Evolutionary conservation across 345 rosid species (phyloP).

Genomic region (Carallia pectinifolia): DNA sequence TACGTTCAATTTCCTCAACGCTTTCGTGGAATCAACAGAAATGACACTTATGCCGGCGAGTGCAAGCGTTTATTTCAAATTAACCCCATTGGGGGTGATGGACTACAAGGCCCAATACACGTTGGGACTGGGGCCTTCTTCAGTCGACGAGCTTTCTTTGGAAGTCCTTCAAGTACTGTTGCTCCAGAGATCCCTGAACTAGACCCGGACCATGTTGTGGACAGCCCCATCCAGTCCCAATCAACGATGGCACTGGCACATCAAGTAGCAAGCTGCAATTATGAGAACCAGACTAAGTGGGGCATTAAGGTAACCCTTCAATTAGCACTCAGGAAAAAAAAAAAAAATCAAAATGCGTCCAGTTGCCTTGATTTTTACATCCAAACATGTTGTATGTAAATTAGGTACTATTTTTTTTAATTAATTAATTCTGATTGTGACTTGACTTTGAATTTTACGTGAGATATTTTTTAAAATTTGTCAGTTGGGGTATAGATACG

Average conservation of each 20-base stretch:
- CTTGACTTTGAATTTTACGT: no score
- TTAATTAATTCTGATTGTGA: no score
- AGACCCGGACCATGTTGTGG: slow-evolving; percentile 21
- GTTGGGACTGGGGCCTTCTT: slow-evolving; percentile 72
- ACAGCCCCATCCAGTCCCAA: slow-evolving; percentile 27
- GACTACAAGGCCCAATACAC: slow-evolving; percentile 44
- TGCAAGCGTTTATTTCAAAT: slow-evolving; percentile 37
- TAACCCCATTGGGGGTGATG: slow-evolving; percentile 50
- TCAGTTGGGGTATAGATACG: slow-evolving; percentile 67
- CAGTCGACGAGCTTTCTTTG: slow-evolving; percentile 51
- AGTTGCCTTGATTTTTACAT: no score
- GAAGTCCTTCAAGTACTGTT: slow-evolving; percentile 31
- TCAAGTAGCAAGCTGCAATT: slow-evolving; percentile 50
- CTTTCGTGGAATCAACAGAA: slow-evolving; percentile 44
- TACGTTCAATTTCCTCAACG: slow-evolving; percentile 74
- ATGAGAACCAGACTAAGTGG: slow-evolving; percentile 57
- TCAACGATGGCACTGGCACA: slow-evolving; percentile 41
- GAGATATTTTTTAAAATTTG: not conserved
- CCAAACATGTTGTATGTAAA: no score
- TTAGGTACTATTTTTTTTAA: no score
- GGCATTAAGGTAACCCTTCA: slow-evolving; percentile 50
- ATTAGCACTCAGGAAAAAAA: no score
- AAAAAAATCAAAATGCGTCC: no score
- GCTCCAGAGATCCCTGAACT: slow-evolving; percentile 39
- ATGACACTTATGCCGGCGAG: slow-evolving; percentile 55